Conservation (phyloP, 2,329 filamentous ascomycete species). For the Colletotrichum viniferum region DNA sequence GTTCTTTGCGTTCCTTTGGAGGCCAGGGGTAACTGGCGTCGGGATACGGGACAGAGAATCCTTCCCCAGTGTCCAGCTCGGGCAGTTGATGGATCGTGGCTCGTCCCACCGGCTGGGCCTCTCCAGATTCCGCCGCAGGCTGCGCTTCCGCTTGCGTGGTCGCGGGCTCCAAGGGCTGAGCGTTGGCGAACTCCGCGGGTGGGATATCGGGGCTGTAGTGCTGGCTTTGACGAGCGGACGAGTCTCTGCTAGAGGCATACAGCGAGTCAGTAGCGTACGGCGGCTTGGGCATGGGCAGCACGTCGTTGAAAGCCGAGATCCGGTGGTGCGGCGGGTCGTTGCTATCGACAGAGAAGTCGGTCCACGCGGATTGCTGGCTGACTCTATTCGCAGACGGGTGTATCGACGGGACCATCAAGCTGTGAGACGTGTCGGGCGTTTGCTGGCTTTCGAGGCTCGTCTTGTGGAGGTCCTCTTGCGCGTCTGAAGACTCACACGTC, state of each 20-base stretch:
- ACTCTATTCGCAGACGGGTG: constrained; percentile 48
- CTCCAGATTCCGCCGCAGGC: neutral
- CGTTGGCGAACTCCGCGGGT: constrained; percentile 27
- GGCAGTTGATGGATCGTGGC: constrained; percentile 46
- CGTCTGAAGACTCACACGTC: constrained; percentile 41
- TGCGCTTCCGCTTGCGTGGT: neutral
- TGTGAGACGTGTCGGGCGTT: constrained; percentile 43
- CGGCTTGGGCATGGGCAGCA: constrained; percentile 19
- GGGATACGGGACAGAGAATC: constrained; percentile 54
- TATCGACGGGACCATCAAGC: constrained; percentile 51
- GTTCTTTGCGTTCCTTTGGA: constrained; percentile 25
- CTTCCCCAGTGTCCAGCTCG: constrained; percentile 54
- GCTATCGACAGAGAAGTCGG: constrained; percentile 62
- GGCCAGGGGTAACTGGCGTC: constrained; percentile 29
- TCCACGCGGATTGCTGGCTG: constrained; percentile 65
- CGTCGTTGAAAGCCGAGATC: constrained; percentile 5
- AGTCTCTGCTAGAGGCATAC: constrained; percentile 15
- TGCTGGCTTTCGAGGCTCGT: constrained; percentile 19
- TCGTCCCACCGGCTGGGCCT: neutral
- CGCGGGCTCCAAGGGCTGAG: neutral
- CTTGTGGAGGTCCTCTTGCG: constrained; percentile 12
- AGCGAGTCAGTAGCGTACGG: constrained; percentile 13
- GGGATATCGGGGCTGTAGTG: constrained; percentile 36
- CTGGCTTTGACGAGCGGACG: constrained; percentile 21
- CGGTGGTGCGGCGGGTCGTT: constrained; percentile 43